phyloP scores from a whole-genome alignment of 2,329 filamentous ascomycete genomes.

The Sporothrix mexicana region DNA sequence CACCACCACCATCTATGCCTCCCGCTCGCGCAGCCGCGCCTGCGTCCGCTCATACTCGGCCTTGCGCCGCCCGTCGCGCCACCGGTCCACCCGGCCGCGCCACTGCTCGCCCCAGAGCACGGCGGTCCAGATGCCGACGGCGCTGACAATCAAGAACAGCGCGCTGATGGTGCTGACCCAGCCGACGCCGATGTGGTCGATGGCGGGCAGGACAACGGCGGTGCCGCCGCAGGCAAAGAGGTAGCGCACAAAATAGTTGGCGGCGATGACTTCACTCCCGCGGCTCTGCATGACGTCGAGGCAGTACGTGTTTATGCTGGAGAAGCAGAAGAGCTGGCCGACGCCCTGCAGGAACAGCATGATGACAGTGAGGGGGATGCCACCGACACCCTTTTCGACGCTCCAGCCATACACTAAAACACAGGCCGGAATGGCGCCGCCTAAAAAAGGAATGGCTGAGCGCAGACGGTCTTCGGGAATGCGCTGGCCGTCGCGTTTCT shows the following conservation, averaged over 20 bases:
- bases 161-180: constrained; percentile 79
- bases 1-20: not conserved
- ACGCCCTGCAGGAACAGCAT: constrained; percentile 73
- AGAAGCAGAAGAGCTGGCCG: constrained; percentile 72
- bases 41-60: constrained; percentile 28
- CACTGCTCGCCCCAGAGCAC: constrained; percentile 57
- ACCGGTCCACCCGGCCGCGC: constrained; percentile 60
- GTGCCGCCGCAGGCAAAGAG: constrained; percentile 73
- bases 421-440: constrained; percentile 64
- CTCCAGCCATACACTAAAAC: constrained; percentile 73
- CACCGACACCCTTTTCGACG: constrained; percentile 48
- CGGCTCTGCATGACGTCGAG: constrained; percentile 78
- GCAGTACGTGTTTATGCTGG: constrained; percentile 75
- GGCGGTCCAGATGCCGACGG: constrained; percentile 54
- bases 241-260: constrained; percentile 81
- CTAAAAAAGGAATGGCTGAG: constrained; percentile 64
- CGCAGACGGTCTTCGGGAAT: constrained; percentile 73
- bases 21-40: constrained; percentile 26
- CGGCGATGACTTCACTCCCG: constrained; percentile 75
- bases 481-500: constrained; percentile 59
- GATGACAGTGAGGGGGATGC: constrained; percentile 62
- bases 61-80: constrained; percentile 49
- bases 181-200: constrained; percentile 76
- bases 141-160: constrained; percentile 57
- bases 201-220: constrained; percentile 73